Evolutionary conservation across 1,284 basidiomycete genomes (phyloP).

Genomic region (Pisolithus thermaeus): DNA sequence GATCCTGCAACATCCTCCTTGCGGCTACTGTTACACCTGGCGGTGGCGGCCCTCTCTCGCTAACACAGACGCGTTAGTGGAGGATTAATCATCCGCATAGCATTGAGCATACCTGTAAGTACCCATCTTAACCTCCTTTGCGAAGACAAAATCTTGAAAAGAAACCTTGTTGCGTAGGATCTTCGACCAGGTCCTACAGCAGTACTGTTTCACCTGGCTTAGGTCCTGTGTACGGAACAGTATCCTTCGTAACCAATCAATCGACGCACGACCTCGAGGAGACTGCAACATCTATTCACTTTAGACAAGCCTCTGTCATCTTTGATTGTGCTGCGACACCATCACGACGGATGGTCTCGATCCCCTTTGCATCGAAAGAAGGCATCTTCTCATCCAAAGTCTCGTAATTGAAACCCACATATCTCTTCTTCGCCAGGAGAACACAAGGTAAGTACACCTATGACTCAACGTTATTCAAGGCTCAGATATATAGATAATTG

Average conservation of each 20-base stretch:
- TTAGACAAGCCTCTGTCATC: conserved; percentile 83
- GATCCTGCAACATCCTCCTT: conserved; percentile 69
- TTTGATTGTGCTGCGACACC: conserved; percentile 84
- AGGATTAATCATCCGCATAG: background rate
- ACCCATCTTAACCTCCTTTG: conserved; percentile 91
- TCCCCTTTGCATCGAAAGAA: conserved; percentile 93
- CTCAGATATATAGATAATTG: background rate
- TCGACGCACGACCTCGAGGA: background rate
- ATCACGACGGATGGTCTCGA: conserved; percentile 93
- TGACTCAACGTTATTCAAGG: background rate
- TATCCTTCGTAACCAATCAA: conserved; percentile 45
- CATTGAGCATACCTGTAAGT: conserved; percentile 66
- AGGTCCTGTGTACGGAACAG: conserved; percentile 88
- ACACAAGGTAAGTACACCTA: conserved; percentile 93
- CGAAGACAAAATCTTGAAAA: conserved; percentile 89
- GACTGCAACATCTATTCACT: conserved; percentile 43
- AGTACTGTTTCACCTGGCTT: conserved; percentile 85
- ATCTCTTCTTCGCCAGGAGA: conserved; percentile 93
- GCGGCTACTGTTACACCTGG: conserved; percentile 89
- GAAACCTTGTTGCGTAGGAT: conserved; percentile 78
- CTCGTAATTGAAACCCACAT: conserved; percentile 96
- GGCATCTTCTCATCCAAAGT: conserved; percentile 73
- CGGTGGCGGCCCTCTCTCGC: conserved; percentile 80
- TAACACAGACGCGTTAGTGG: conserved; percentile 26
- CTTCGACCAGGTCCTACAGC: conserved; percentile 80